Base-by-base conservation (phyloP, 192 early-diverging fungal genomes). In the Lobulomyces angularis region DNA sequence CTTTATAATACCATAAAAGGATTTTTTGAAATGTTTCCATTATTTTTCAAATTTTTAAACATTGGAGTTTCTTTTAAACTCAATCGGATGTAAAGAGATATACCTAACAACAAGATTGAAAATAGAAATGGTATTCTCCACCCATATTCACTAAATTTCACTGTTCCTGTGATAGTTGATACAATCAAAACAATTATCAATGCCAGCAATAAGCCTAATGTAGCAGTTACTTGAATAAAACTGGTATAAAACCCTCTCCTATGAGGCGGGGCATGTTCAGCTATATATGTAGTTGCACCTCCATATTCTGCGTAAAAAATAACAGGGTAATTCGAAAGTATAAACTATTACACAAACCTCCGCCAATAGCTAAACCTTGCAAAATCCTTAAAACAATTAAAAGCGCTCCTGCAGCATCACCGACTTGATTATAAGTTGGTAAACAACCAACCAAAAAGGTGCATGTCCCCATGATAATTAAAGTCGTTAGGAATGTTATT, bases 81-180 rank as follows among this genome's bases (percentile, higher is more conserved):
- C 19, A 27, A 34, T n/a, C 56, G 49, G 27, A 46, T 46, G 12
- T 39, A 54, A 1, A 58, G 32, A 3, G 56, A 35, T 9, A 21
- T 23, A 21, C 3, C 45, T 35, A 58, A 41, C 19, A 58, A 29
- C 5, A 58, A 9, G 26, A 47, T 31, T 23, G 56, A 58, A 34
- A 58, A 16, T 21, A 55, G 35, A 30, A 58, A 58, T 4, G 51
- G 51, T 43, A 58, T 27, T 24, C 56, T 35, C 56, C 56, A 58
- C 5, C 56, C 56, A 35, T 41, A 58, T 1, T n/a, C 21, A 8
- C 17, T n/a, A 17, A 45, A 58, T 16, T 34, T 16, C 3, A 3
- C 35, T 9, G 30, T 12, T 12, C 47, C 23, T 12, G 48, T 22
- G 12, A 32, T 25, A 1, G 29, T 8, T 28, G 40, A 43, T 26